Percentiles rank a stretch among this genome's conserved stretches.
phyloP scores from a whole-genome alignment of 768 basidiomycete genomes.

The Russula dissimulans region DNA sequence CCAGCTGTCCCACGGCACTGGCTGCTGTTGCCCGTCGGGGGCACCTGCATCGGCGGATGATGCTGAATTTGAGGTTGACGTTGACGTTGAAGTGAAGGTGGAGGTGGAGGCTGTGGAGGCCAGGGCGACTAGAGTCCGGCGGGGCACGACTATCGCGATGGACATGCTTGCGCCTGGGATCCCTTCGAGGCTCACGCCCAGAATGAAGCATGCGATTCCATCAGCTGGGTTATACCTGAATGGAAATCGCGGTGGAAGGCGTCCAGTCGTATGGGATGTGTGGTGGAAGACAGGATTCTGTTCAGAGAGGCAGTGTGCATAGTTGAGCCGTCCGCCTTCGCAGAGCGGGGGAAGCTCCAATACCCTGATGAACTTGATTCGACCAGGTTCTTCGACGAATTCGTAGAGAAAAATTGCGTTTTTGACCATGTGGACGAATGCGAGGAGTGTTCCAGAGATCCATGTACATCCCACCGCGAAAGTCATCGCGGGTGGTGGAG shows the following conservation, averaged over 20 bases:
- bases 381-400: not conserved
- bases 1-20: constrained; percentile 3
- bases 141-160: constrained; percentile 8
- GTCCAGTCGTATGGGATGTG: not conserved
- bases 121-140: not conserved
- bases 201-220: constrained; percentile 3
- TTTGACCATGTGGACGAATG: not conserved
- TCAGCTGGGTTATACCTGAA: not conserved
- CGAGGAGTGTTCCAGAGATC: not conserved
- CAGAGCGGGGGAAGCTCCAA: constrained; percentile 4
- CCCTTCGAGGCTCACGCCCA: constrained; percentile 8
- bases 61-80: no score
- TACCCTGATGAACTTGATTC: not conserved
- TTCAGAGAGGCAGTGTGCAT: not conserved
- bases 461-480: not conserved
- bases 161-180: constrained; percentile 10
- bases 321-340: constrained; percentile 6
- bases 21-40: not conserved
- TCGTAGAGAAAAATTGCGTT: constrained; percentile 4
- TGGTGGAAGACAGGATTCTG: not conserved
- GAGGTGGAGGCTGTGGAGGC: not conserved
- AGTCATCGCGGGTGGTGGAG: not conserved
- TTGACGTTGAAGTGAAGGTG: no score
- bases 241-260: not conserved
- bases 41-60: not conserved